These are phyloP conservation scores for Trametes cingulata DNA, from an alignment of 768 basidiomycete species.

Conservation along the genomic window DNA sequence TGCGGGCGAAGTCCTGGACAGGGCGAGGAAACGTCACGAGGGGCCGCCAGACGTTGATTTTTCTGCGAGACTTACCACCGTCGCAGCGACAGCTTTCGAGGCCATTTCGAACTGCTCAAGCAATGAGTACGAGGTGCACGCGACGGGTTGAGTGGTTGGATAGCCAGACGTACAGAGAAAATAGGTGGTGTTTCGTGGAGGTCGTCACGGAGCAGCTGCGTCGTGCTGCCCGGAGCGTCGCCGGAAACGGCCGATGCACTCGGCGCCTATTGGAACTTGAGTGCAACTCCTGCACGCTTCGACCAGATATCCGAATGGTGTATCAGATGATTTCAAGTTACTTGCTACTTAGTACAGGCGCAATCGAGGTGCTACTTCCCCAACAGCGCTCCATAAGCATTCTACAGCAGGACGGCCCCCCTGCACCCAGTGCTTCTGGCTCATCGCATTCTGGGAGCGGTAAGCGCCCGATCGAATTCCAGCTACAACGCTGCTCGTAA, in stretches of 20 bases:
- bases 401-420: too few relatives aligned
- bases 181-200: conserved; percentile 18
- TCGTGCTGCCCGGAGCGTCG: conserved; percentile 17
- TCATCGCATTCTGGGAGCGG: too few relatives aligned
- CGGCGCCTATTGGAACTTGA: neutral
- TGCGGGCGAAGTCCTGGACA: conserved; percentile 76
- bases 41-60: conserved; percentile 1
- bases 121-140: neutral
- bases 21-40: conserved; percentile 14
- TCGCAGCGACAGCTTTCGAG: conserved; percentile 68
- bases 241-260: conserved; percentile 23
- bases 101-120: conserved; percentile 48
- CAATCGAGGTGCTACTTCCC: too few relatives aligned
- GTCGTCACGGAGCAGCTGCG: conserved; percentile 16
- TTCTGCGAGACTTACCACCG: conserved; percentile 42
- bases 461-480: too few relatives aligned
- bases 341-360: too few relatives aligned
- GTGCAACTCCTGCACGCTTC: neutral
- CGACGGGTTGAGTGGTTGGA: neutral
- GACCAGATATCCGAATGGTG: too few relatives aligned
- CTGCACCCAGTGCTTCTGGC: too few relatives aligned
- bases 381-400: too few relatives aligned
- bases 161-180: conserved; percentile 20
- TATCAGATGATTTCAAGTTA: too few relatives aligned
- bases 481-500: too few relatives aligned